Conservation (phyloP, 352 stramenopile species). For the Phytopythium cucurbitacearum region DNA sequence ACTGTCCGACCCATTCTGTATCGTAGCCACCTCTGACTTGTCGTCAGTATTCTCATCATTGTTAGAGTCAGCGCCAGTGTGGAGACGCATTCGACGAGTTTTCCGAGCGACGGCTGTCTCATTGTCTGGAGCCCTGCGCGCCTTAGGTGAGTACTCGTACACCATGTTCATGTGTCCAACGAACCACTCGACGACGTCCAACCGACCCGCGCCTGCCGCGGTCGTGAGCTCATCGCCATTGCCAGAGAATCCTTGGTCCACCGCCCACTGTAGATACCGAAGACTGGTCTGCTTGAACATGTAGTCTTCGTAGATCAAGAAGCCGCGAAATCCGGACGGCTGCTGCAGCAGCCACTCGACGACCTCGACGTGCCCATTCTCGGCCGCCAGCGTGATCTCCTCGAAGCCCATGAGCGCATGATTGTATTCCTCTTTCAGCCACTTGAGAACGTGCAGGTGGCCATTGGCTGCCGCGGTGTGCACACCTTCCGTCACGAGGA, state of each 20-base stretch:
- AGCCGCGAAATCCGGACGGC: conserved; percentile 9
- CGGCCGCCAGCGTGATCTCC: conserved; percentile 9
- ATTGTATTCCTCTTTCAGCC: background rate
- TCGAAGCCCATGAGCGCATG: background rate
- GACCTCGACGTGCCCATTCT: conserved; percentile 30
- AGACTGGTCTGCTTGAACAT: conserved; percentile 9
- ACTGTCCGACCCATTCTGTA: no score
- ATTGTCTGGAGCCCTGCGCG: no score
- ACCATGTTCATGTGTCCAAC: no score
- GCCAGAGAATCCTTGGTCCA: conserved; percentile 14
- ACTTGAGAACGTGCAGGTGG: conserved; percentile 1
- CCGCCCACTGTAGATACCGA: no score
- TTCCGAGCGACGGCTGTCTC: no score
- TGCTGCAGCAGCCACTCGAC: conserved; percentile 20
- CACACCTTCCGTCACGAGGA: no score
- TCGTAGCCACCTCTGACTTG: no score
- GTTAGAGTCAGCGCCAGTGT: conserved; percentile 3
- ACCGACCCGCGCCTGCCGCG: conserved; percentile 10
- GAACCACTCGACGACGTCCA: conserved; percentile 4
- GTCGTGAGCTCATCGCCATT: conserved; percentile 12
- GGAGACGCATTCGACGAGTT: conserved; percentile 14
- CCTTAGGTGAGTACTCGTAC: no score
- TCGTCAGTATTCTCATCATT: no score
- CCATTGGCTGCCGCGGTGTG: background rate
- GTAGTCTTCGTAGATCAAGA: conserved; percentile 7